A percentile compares a stretch with the other conserved stretches of the same genome.
These are phyloP conservation scores for Colletotrichum higginsianum DNA, from an alignment of 2,329 filamentous ascomycete species.

Conservation along the genomic window DNA sequence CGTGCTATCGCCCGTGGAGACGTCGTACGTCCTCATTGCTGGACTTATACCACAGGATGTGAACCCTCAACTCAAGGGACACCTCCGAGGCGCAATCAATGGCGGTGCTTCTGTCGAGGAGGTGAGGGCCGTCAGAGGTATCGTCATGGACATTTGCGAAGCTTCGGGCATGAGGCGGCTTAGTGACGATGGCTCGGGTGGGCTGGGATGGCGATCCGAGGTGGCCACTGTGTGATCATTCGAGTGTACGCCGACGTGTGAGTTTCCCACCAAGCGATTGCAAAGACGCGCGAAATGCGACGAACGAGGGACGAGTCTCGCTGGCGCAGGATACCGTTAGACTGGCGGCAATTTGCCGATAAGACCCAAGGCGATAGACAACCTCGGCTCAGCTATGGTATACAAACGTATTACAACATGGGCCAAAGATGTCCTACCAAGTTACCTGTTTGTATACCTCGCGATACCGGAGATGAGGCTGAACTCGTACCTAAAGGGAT, in stretches of 20 bases:
- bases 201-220: constrained; percentile 63
- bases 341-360: background rate
- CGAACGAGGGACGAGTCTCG: background rate
- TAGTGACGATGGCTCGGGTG: constrained; percentile 50
- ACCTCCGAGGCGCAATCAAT: constrained; percentile 65
- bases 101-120: constrained; percentile 64
- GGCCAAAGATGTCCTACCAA: background rate
- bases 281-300: background rate
- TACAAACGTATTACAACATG: background rate
- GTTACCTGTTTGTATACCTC: background rate
- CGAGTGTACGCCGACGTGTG: background rate
- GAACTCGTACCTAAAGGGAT: background rate
- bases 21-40: constrained; percentile 66
- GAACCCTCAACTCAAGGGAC: constrained; percentile 68
- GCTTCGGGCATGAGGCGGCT: constrained; percentile 62
- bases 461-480: constrained; percentile 18
- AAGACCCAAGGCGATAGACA: background rate
- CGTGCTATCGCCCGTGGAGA: constrained; percentile 62
- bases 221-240: constrained; percentile 56
- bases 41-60: constrained; percentile 67
- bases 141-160: constrained; percentile 62
- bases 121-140: constrained; percentile 62
- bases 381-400: background rate
- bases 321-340: background rate
- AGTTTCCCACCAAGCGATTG: background rate